Evolutionary conservation across 768 basidiomycete genomes (phyloP), one percentile per base, ranked within the genome.

Genomic region (Lactifluus hygrophoroides): DNA sequence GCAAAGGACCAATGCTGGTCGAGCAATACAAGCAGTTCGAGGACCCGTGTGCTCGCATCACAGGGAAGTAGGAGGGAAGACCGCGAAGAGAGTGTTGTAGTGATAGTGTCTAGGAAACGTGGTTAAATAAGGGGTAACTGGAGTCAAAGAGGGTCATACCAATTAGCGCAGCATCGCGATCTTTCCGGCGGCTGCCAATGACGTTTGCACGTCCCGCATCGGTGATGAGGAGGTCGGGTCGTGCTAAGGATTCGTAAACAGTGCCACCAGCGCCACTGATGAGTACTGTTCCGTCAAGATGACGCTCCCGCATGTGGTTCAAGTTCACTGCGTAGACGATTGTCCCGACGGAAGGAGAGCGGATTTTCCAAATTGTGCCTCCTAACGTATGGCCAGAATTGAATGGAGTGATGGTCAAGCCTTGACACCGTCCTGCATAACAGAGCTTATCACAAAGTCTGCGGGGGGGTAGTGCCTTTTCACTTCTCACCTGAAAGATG

Each of bases 1-100:
- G 89, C 88, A 70, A 84, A 98, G 57, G 86, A 86, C 96, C 96
- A 99, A 68, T 98, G 94, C 67, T 97, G 94, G 68, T 98, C 96
- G 30, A 98, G 82, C 6, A 99, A 75, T 21, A 98, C 89, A 35
- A 99, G 82, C n/a, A 98, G 78, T 68, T 99, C 96, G 40, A 99
- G 80, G 2, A 98, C 79, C n/a, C 96, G 85, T 1, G 94, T 92
- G 49, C 94, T 94, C 0, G 93, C 83, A 68, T 98, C 96, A 65
- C 90, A 90, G 6, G 96, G 96, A 32, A 99, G 73, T 37, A 98
- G 81, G 40, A 98, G 76, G 17, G 92, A 94, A 57, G 84, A 86
- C 32, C 83, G 78, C 13, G 87, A 85, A 11, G 83, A 78, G 16
- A 99, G 77, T 0, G 95, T 95, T 5, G 86, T 81, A 3, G 90